phyloP scores from a whole-genome alignment of 805 yeast genomes.

The Brettanomyces custersianus region DNA sequence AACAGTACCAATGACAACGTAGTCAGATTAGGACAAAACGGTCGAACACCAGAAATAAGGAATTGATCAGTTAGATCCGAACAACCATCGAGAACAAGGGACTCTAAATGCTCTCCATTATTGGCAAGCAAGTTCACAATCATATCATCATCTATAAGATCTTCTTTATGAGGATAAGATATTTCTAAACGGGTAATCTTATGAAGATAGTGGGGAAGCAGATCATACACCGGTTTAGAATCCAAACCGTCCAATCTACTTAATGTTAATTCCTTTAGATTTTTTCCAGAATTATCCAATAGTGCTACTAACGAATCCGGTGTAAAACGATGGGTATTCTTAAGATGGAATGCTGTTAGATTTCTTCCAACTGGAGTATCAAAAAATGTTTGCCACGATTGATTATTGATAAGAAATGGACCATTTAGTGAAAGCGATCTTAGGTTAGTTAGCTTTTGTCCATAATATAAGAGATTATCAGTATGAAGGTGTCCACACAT shows the following conservation, averaged over 20 bases:
- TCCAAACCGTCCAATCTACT: conserved; percentile 67
- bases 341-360: conserved; percentile 50
- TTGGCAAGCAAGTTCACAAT: conserved; percentile 50
- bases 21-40: conserved; percentile 48
- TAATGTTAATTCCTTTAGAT: conserved; percentile 48
- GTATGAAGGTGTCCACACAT: conserved; percentile 94
- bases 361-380: conserved; percentile 40
- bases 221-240: conserved; percentile 45
- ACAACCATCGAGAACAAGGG: conserved; percentile 66
- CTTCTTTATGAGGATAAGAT: conserved; percentile 58
- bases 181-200: conserved; percentile 52
- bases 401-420: conserved; percentile 73
- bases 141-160: conserved; percentile 58
- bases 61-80: conserved; percentile 59
- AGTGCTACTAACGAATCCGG: conserved; percentile 55
- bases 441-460: conserved; percentile 48
- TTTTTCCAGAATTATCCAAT: conserved; percentile 50
- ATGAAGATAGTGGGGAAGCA: conserved; percentile 55
- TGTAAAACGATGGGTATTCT: conserved; percentile 78
- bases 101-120: conserved; percentile 51
- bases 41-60: conserved; percentile 45
- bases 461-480: conserved; percentile 58
- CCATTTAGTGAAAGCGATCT: conserved; percentile 68
- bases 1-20: conserved; percentile 49
- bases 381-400: conserved; percentile 72